A percentile compares a stretch with the other conserved stretches of the same genome.
Evolutionary conservation across 148 eudicot species (phyloP).

Genomic region (Chenopodium formosanum): DNA sequence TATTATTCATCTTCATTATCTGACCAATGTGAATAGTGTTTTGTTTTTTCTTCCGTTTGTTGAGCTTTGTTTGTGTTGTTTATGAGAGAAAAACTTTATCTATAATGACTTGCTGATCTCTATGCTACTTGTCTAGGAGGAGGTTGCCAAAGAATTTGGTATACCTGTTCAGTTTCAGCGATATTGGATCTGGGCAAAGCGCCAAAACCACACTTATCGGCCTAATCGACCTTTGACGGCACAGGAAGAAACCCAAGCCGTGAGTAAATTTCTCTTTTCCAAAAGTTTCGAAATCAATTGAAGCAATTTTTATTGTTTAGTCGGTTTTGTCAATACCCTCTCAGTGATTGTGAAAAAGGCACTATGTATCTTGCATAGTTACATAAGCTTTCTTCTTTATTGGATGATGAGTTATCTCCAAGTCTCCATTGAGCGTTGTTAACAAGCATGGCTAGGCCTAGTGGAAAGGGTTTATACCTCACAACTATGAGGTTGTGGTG

Average conservation of each 20-base stretch:
- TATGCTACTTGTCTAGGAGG: slow-evolving; percentile 53
- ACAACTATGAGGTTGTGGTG: too few relatives aligned
- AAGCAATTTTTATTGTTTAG: too few relatives aligned
- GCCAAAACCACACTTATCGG: slow-evolving; percentile 82
- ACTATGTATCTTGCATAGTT: too few relatives aligned
- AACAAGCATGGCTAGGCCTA: too few relatives aligned
- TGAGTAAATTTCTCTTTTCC: slow-evolving; percentile 24
- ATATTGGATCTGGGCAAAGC: slow-evolving; percentile 85
- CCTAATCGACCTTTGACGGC: slow-evolving; percentile 72
- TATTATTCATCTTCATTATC: background rate
- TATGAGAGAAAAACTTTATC: background rate
- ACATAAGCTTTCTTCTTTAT: too few relatives aligned
- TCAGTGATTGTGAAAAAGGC: too few relatives aligned
- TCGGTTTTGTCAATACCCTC: too few relatives aligned
- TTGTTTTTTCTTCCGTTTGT: background rate
- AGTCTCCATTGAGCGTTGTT: too few relatives aligned
- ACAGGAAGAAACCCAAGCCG: slow-evolving; percentile 67
- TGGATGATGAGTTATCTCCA: too few relatives aligned
- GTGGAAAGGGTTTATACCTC: too few relatives aligned
- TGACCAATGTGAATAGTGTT: background rate
- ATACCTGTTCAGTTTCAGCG: slow-evolving; percentile 78
- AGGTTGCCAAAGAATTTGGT: slow-evolving; percentile 79
- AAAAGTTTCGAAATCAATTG: too few relatives aligned
- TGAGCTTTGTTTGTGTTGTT: background rate
- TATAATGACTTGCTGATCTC: background rate